Percentiles rank a stretch among this genome's conserved stretches.
Conservation (phyloP, 306 rosid genomes). For the Rosa chinensis region DNA sequence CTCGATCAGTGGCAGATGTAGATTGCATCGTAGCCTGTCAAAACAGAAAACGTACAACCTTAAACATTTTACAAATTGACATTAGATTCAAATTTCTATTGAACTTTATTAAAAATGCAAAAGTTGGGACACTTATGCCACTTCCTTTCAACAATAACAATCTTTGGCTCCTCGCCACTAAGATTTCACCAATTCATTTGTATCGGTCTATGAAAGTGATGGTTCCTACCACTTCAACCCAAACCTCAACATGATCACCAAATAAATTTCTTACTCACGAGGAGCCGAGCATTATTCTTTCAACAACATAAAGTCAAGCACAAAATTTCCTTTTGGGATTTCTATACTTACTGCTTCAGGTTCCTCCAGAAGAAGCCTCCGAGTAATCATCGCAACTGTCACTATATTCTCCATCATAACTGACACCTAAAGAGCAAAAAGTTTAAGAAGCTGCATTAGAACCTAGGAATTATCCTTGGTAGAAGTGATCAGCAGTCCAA, state of each 20-base stretch:
- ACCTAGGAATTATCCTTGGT: not conserved
- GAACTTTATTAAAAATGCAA: not conserved
- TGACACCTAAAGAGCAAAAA: slow-evolving; percentile 53
- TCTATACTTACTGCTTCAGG: slow-evolving; percentile 61
- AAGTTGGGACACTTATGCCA: not conserved
- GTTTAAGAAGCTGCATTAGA: slow-evolving; percentile 20
- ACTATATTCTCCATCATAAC: slow-evolving; percentile 75
- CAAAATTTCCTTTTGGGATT: slow-evolving; percentile 28
- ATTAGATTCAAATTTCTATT: not conserved
- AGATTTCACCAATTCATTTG: slow-evolving; percentile 4
- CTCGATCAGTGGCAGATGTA: slow-evolving; percentile 69
- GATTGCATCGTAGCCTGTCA: slow-evolving; percentile 60
- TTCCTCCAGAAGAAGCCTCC: slow-evolving; percentile 96
- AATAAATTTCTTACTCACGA: not conserved
- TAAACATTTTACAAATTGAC: slow-evolving; percentile 7
- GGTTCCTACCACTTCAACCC: slow-evolving; percentile 3
- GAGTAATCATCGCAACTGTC: slow-evolving; percentile 85
- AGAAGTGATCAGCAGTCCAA: slow-evolving; percentile 17
- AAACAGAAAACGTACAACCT: slow-evolving; percentile 23
- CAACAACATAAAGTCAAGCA: slow-evolving; percentile 20
- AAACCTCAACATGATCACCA: not conserved
- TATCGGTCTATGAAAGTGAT: not conserved
- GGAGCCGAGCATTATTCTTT: slow-evolving; percentile 13
- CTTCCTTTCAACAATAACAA: slow-evolving; percentile 4
- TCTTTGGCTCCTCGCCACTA: slow-evolving; percentile 1